phyloP scores from a whole-genome alignment of 2,329 filamentous ascomycete genomes.

The Xenoacremonium recifei region DNA sequence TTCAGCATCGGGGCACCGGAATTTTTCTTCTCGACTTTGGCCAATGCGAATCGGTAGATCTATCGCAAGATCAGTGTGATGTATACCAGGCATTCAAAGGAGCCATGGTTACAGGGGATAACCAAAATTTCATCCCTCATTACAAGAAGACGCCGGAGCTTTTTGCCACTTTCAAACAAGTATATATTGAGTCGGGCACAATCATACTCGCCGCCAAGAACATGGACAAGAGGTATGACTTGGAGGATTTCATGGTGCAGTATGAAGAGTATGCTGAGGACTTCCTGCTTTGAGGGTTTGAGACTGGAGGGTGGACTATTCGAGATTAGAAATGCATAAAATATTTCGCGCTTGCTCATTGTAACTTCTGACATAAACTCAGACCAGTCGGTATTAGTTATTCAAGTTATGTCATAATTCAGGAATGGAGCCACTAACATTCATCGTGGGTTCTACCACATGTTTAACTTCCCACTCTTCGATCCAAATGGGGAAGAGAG shows the following conservation, averaged over 20 bases:
- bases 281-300: slow-evolving; percentile 14
- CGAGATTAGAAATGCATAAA: too few species aligned
- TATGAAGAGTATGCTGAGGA: slow-evolving; percentile 23
- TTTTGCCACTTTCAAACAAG: slow-evolving; percentile 14
- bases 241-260: slow-evolving; percentile 16
- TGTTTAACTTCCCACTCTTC: too few species aligned
- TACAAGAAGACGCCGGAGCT: slow-evolving; percentile 10
- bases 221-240: slow-evolving; percentile 11
- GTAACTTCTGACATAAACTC: too few species aligned
- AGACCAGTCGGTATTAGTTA: too few species aligned
- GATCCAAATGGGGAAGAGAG: too few species aligned
- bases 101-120: slow-evolving; percentile 22
- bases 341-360: too few species aligned
- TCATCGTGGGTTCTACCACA: too few species aligned
- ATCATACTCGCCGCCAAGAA: slow-evolving; percentile 11
- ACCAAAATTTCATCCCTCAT: slow-evolving; percentile 22
- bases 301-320: slow-evolving; percentile 2
- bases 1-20: slow-evolving; percentile 9
- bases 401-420: too few species aligned
- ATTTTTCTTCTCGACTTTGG: slow-evolving; percentile 22
- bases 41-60: slow-evolving; percentile 19
- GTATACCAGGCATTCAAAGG: slow-evolving; percentile 22
- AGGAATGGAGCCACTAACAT: too few species aligned
- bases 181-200: slow-evolving; percentile 12
- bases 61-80: slow-evolving; percentile 3